Percentiles rank a stretch among this genome's conserved stretches.
phyloP scores from a whole-genome alignment of 768 basidiomycete species.

The Strobilomyces echinocephalus region DNA sequence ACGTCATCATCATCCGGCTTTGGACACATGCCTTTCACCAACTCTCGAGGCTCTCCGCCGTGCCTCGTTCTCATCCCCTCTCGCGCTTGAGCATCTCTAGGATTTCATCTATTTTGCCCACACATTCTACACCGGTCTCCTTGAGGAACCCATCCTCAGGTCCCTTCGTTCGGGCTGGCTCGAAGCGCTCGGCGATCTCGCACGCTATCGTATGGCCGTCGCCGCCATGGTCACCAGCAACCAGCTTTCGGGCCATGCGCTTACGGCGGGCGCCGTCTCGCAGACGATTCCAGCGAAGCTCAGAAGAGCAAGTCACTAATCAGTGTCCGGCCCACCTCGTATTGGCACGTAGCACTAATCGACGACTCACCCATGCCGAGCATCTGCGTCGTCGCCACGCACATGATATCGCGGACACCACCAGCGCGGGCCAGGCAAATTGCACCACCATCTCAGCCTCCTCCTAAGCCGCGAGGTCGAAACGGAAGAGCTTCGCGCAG shows the following conservation, averaged over 20 bases:
- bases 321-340: conserved; percentile 34
- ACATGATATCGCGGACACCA: conserved; percentile 78
- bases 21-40: conserved; percentile 92
- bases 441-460: conserved; percentile 92
- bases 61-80: conserved; percentile 60
- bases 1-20: conserved; percentile 90
- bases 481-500: conserved; percentile 73
- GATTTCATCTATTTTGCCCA: conserved; percentile 96
- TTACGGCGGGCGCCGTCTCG: conserved; percentile 56
- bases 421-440: conserved; percentile 89
- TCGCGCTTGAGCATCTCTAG: conserved; percentile 84
- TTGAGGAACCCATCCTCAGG: conserved; percentile 72
- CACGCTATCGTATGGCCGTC: conserved; percentile 91
- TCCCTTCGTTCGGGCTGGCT: conserved; percentile 83
- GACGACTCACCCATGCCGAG: conserved; percentile 68
- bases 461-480: conserved; percentile 81
- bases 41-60: conserved; percentile 85
- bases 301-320: conserved; percentile 36
- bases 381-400: conserved; percentile 81
- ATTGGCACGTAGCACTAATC: conserved; percentile 49
- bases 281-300: conserved; percentile 25
- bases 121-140: conserved; percentile 83
- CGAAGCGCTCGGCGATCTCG: conserved; percentile 94
- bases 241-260: conserved; percentile 36
- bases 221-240: conserved; percentile 71